Conservation (phyloP, 208 protist species). For the Leishmania amazonensis region DNA sequence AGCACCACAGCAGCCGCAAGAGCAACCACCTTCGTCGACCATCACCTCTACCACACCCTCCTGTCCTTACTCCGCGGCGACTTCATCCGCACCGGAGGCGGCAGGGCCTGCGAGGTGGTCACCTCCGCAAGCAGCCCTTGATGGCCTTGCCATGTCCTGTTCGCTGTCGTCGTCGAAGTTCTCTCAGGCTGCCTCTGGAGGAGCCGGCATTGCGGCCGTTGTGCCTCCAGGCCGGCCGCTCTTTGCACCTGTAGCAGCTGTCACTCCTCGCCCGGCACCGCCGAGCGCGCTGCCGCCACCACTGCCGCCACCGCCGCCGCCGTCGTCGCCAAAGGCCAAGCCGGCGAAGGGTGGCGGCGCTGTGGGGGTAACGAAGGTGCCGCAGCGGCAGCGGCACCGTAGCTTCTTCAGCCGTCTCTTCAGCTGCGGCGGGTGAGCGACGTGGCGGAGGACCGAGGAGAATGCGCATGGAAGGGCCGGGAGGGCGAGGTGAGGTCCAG, state of each 20-base stretch:
- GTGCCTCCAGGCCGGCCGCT: background rate
- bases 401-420: constrained; percentile 15
- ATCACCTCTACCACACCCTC: background rate
- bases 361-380: background rate
- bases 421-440: constrained; percentile 3
- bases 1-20: background rate
- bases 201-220: background rate
- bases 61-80: background rate
- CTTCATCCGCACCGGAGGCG: background rate
- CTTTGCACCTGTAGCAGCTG: background rate
- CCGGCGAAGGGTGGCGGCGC: background rate
- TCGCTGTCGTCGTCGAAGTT: background rate
- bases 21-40: background rate
- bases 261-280: background rate
- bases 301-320: background rate
- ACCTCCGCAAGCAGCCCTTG: background rate
- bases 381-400: background rate
- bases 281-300: too few relatives aligned
- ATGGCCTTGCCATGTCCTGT: background rate
- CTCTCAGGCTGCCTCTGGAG: background rate
- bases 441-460: background rate
- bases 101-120: background rate
- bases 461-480: background rate
- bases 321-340: background rate
- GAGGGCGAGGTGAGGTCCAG: background rate